Evolutionary conservation across 306 rosid species (phyloP), one percentile per base, ranked within the genome.

Genomic region (Canavalia ensiformis): DNA sequence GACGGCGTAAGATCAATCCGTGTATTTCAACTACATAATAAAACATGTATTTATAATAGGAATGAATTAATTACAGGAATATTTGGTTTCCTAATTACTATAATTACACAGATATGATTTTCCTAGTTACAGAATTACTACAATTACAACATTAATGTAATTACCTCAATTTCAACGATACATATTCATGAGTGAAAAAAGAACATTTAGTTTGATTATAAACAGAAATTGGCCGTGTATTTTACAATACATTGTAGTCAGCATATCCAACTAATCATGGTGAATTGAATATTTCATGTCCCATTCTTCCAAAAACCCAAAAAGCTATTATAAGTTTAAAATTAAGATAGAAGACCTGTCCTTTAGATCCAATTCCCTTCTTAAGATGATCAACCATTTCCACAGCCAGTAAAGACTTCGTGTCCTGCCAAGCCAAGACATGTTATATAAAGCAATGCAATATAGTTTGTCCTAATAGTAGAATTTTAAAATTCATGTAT

Each of bases 321-420:
- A 56, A 72, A 58, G 46, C 39, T 84, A 49, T 41, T 34, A 41
- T 28, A 7, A 33, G 25, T 18, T 18, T 9, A 65, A 64, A 57
- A 58, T 4, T 18, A 70, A 60, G 11, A 31, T 25, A 76, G 2
- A 64, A 56, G 66, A 95, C 99, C 99, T 95, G 94, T 85, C 94
- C 95, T 49, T 76, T 80, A 37, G 88, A 89, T 75, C 97, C 97
- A 81, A 88, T 72, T 76, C 97, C 91, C 80, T 82, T 88, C 86
- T 81, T 80, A 85, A 95, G 97, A 89, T 93, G 99, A 79, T 91
- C 95, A 82, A 93, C 88, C 97, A 95, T 91, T 78, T 91, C 94
- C 80, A 78, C 78, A 45, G 97, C 94, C 59, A 74, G 75, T 64
- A 91, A 88, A 66, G 88, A 68, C 78, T 74, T 58, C 18, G 91